These are phyloP conservation scores for Volvariella volvacea DNA, from an alignment of 1,284 basidiomycete species.

Conservation along the genomic window DNA sequence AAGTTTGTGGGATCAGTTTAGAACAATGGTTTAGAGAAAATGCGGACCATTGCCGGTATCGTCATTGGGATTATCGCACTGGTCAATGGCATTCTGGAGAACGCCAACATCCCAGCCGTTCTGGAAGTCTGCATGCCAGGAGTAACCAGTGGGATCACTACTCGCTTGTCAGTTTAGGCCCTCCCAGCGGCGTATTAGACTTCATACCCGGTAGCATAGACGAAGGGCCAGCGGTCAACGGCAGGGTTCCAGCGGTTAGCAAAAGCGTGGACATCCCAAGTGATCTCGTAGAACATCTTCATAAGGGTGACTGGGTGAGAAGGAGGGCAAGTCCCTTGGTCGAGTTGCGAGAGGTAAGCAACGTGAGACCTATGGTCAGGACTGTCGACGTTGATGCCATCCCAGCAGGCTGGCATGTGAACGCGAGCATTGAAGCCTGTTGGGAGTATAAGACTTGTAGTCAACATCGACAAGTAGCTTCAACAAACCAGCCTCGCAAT, in stretches of 20 bases:
- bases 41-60: too few species aligned
- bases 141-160: slow-evolving; percentile 39
- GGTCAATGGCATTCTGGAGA: slow-evolving; percentile 41
- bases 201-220: slow-evolving; percentile 32
- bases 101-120: slow-evolving; percentile 32
- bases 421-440: slow-evolving; percentile 27
- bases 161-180: background rate
- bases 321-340: slow-evolving; percentile 39
- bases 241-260: slow-evolving; percentile 26
- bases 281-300: slow-evolving; percentile 42
- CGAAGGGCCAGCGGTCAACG: slow-evolving; percentile 35
- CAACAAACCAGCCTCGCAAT: slow-evolving; percentile 29
- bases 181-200: background rate
- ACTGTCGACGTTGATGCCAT: slow-evolving; percentile 38
- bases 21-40: too few species aligned
- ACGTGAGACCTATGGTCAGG: slow-evolving; percentile 33
- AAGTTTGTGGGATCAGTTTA: slow-evolving; percentile 24
- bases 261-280: slow-evolving; percentile 32
- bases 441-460: background rate
- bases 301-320: slow-evolving; percentile 38
- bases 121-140: slow-evolving; percentile 45
- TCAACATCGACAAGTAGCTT: too few species aligned
- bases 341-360: slow-evolving; percentile 34
- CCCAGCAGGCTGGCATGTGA: slow-evolving; percentile 46
- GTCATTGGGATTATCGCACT: slow-evolving; percentile 40